Evolutionary conservation across 192 early-diverging fungal genomes (phyloP).

Genomic region (Oehlia diaphana): DNA sequence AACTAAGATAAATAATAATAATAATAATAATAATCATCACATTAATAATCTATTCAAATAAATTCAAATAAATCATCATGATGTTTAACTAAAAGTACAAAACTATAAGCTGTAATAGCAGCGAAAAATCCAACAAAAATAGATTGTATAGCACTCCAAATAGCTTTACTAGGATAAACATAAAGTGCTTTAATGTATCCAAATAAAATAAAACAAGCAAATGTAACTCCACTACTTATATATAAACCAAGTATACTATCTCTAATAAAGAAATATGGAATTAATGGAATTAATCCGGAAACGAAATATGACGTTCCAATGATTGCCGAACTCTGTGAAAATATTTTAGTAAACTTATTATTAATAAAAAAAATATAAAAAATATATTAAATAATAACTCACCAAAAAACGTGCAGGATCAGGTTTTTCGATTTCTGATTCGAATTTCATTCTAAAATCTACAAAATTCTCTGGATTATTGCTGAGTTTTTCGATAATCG

Average conservation of each 20-base stretch:
- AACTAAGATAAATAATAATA: too few relatives aligned
- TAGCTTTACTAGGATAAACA: constrained; percentile 42
- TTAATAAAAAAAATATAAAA: too few relatives aligned
- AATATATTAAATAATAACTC: neutral
- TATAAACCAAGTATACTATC: constrained; percentile 41
- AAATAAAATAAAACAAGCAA: constrained; percentile 56
- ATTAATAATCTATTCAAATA: neutral
- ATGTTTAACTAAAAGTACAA: neutral
- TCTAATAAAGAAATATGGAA: constrained; percentile 57
- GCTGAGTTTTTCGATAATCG: constrained; percentile 50
- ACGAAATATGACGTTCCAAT: constrained; percentile 61
- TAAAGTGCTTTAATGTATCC: constrained; percentile 56
- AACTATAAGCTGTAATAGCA: neutral
- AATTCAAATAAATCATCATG: neutral
- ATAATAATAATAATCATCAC: too few relatives aligned
- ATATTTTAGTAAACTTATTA: too few relatives aligned
- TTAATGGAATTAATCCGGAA: constrained; percentile 62
- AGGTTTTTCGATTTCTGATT: constrained; percentile 58
- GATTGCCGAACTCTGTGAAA: constrained; percentile 47
- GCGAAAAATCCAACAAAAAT: neutral
- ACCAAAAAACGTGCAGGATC: constrained; percentile 52
- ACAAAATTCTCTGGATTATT: constrained; percentile 56
- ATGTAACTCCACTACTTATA: constrained; percentile 53
- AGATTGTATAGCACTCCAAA: neutral
- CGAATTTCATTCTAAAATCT: constrained; percentile 74